These are phyloP conservation scores for Taphrina betulina DNA, from an alignment of 1,139 yeast species.

Conservation along the genomic window DNA sequence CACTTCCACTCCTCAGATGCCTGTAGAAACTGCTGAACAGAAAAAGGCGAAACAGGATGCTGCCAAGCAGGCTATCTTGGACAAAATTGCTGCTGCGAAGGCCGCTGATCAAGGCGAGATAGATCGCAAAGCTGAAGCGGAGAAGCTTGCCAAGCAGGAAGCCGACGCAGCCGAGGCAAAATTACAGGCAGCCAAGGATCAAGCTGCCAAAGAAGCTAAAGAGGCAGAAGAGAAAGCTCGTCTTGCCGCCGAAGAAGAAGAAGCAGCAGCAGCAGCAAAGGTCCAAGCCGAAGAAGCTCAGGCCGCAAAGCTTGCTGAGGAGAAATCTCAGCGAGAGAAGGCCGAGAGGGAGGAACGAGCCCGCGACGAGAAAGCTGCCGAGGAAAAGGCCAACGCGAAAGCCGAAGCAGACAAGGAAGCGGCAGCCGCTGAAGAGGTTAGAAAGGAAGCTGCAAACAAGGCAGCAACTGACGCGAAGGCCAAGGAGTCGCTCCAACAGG, in stretches of 20 bases:
- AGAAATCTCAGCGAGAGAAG: conserved; percentile 14
- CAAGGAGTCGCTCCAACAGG: conserved; percentile 34
- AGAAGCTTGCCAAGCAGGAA: conserved; percentile 34
- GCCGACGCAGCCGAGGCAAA: conserved; percentile 39
- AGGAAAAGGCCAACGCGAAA: conserved; percentile 20
- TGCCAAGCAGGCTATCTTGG: conserved; percentile 19
- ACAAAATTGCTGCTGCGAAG: conserved; percentile 15
- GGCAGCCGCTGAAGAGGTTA: conserved; percentile 33
- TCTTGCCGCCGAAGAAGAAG: conserved; percentile 34
- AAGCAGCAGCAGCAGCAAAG: conserved; percentile 37
- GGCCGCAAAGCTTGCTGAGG: conserved; percentile 23
- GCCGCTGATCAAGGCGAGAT: conserved; percentile 13
- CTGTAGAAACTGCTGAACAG: conserved; percentile 23
- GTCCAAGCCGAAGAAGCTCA: conserved; percentile 33
- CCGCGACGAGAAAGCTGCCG: conserved; percentile 26
- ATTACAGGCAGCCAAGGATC: conserved; percentile 39
- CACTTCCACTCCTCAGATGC: neutral
- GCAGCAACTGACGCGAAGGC: conserved; percentile 36
- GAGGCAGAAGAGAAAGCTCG: conserved; percentile 33
- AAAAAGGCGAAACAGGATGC: conserved; percentile 26
- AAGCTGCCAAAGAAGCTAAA: conserved; percentile 34
- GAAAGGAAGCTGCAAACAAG: conserved; percentile 35
- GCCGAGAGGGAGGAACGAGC: conserved; percentile 32
- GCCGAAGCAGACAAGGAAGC: conserved; percentile 1
- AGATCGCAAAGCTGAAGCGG: conserved; percentile 18